These are phyloP conservation scores for Chytriomyces sp. DNA, from an alignment of 192 early-diverging fungal genomes.

Conservation along the genomic window DNA sequence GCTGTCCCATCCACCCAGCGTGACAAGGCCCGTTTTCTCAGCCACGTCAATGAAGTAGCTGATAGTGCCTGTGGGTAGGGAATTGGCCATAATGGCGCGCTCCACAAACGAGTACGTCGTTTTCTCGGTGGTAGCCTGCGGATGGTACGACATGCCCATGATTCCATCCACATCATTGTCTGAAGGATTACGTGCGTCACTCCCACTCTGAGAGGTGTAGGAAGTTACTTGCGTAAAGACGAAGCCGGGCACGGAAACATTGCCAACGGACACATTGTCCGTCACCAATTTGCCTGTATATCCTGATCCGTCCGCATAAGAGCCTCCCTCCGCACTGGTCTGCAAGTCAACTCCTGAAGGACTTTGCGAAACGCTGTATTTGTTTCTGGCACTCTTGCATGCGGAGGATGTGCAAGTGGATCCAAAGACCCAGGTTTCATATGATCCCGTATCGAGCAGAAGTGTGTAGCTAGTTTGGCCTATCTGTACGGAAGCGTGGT, in stretches of 20 bases:
- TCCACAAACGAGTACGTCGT: neutral
- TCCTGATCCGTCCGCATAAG: conserved; percentile 7
- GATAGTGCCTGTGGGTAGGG: neutral
- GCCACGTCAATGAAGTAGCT: neutral
- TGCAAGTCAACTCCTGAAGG: conserved; percentile 29
- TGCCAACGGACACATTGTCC: neutral
- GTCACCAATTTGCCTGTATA: conserved; percentile 5
- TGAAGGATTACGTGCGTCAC: neutral
- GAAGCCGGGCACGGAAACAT: neutral
- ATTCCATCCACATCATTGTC: conserved; percentile 1
- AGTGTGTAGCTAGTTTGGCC: conserved; percentile 36
- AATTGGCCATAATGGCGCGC: neutral
- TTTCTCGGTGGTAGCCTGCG: neutral
- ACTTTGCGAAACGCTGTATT: conserved; percentile 26
- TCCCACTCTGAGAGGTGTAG: neutral
- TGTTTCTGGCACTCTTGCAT: conserved; percentile 17
- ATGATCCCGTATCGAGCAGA: conserved; percentile 51
- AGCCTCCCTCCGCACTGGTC: conserved; percentile 14
- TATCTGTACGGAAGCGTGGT: conserved; percentile 33
- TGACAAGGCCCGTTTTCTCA: neutral
- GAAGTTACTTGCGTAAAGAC: conserved; percentile 9
- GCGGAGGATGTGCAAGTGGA: conserved; percentile 19
- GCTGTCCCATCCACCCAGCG: conserved; percentile 16
- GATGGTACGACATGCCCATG: conserved; percentile 16
- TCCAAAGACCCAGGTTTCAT: conserved; percentile 42